Evolutionary conservation across 805 yeast species (phyloP).

Genomic region (Hanseniaspora occidentalis): DNA sequence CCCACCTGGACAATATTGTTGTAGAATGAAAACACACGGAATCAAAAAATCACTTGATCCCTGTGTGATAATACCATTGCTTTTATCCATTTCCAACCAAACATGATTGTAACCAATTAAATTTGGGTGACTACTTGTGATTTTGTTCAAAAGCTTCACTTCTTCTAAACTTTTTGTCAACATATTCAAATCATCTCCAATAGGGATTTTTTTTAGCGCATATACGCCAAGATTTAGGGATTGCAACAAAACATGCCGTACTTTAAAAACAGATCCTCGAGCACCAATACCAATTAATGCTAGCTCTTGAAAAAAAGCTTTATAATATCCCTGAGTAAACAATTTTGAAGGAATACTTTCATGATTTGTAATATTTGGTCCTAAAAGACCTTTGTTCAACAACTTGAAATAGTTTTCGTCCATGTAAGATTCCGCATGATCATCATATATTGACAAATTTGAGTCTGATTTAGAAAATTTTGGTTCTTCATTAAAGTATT

Average conservation of each 20-base stretch:
- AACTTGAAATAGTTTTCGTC: conserved; percentile 8
- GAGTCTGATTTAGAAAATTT: background rate
- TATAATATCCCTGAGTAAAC: conserved; percentile 74
- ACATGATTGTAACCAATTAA: conserved; percentile 81
- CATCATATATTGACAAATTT: background rate
- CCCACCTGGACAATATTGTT: conserved; percentile 85
- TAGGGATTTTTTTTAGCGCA: conserved; percentile 76
- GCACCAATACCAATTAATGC: conserved; percentile 69
- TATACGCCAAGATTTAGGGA: conserved; percentile 62
- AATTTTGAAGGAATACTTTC: conserved; percentile 35
- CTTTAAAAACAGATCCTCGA: conserved; percentile 73
- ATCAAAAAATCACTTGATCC: conserved; percentile 13
- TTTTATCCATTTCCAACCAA: conserved; percentile 64
- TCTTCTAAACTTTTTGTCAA: conserved; percentile 62
- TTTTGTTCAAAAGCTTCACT: conserved; percentile 51
- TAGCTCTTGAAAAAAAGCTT: conserved; percentile 52
- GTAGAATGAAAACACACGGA: conserved; percentile 70
- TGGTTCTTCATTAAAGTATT: background rate
- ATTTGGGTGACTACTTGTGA: conserved; percentile 40
- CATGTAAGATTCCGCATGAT: conserved; percentile 1
- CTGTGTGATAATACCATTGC: conserved; percentile 38
- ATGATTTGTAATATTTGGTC: background rate
- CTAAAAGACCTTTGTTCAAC: conserved; percentile 4
- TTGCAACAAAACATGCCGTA: conserved; percentile 61
- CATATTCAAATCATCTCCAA: conserved; percentile 65